A percentile compares a stretch with the other conserved stretches of the same genome.
These are phyloP conservation scores for Eragrostis tef DNA, from an alignment of 202 grass and related monocot genomes.

Conservation along the genomic window DNA sequence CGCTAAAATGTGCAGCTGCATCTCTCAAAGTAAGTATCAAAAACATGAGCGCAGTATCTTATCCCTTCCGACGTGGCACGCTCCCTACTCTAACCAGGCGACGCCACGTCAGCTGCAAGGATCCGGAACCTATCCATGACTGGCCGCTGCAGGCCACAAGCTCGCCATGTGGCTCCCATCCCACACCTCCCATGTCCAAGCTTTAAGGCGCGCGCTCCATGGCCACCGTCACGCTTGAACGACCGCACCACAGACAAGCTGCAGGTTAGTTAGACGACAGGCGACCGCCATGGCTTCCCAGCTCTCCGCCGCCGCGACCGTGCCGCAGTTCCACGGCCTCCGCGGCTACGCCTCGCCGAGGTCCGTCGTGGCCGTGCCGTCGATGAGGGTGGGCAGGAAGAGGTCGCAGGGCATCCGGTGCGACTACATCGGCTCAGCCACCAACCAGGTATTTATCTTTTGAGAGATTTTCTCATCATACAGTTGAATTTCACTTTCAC, in stretches of 20 bases:
- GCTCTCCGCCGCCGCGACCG: constrained; percentile 63
- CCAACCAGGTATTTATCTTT: constrained; percentile 52
- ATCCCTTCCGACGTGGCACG: constrained; percentile 53
- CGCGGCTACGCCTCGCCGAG: constrained; percentile 47
- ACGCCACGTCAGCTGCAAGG: constrained; percentile 63
- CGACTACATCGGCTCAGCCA: constrained; percentile 85
- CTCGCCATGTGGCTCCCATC: constrained; percentile 52
- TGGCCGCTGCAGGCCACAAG: constrained; percentile 57
- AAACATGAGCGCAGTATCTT: constrained; percentile 46
- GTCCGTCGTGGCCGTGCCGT: constrained; percentile 49
- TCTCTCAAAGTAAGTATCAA: background rate
- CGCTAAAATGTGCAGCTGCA: background rate
- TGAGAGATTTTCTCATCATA: background rate
- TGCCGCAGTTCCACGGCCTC: constrained; percentile 72
- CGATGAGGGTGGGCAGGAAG: constrained; percentile 41
- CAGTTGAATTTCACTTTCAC: background rate
- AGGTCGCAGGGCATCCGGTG: constrained; percentile 73
- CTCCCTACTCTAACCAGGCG: constrained; percentile 48
- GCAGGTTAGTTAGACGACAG: too few species aligned
- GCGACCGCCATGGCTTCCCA: constrained; percentile 75
- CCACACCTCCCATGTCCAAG: background rate
- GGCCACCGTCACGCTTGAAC: background rate
- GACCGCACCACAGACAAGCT: constrained; percentile 20
- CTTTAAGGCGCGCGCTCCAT: constrained; percentile 51
- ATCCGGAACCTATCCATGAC: constrained; percentile 72